A percentile compares a stretch with the other conserved stretches of the same genome.
phyloP scores from a whole-genome alignment of 1,284 basidiomycete genomes.

The Inonotus obliquus region DNA sequence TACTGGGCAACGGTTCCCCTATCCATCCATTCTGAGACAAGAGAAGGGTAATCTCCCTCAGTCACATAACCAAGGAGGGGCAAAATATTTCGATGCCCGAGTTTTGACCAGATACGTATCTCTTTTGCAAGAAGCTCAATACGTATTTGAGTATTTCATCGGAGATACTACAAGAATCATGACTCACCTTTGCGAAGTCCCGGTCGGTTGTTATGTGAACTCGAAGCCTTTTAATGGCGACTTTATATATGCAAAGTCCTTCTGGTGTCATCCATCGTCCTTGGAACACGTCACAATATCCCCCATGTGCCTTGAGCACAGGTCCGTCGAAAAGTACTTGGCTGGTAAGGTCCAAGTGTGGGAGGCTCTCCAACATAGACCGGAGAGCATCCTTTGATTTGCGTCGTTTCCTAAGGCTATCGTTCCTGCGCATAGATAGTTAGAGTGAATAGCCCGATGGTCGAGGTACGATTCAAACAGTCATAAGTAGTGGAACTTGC shows the following conservation, averaged over 20 bases:
- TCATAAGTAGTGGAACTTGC: not conserved
- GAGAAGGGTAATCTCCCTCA: conserved; percentile 10
- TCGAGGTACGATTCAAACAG: not conserved
- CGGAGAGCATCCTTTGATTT: conserved; percentile 1
- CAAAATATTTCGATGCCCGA: conserved; percentile 14
- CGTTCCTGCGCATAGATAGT: not conserved
- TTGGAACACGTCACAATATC: conserved; percentile 16
- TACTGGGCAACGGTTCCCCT: conserved; percentile 12
- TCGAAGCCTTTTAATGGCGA: conserved; percentile 10
- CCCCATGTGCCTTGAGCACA: conserved; percentile 12
- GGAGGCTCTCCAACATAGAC: conserved; percentile 2
- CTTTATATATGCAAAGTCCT: not conserved
- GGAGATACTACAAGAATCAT: not conserved
- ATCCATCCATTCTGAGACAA: conserved; percentile 19
- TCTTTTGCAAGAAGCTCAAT: conserved; percentile 10
- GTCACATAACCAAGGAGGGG: conserved; percentile 15
- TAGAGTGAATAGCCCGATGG: not conserved
- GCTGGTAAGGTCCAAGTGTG: conserved; percentile 8
- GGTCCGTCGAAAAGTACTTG: not conserved
- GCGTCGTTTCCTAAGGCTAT: not conserved
- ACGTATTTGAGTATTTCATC: not conserved
- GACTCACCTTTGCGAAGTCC: conserved; percentile 8
- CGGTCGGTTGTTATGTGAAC: conserved; percentile 3
- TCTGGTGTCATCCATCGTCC: conserved; percentile 2
- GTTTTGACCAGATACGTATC: conserved; percentile 12